Evolutionary conservation across 495 filamentous ascomycete genomes (phyloP), one percentile per base, ranked within the genome.

Genomic region (Hypoxylon fragiforme): DNA sequence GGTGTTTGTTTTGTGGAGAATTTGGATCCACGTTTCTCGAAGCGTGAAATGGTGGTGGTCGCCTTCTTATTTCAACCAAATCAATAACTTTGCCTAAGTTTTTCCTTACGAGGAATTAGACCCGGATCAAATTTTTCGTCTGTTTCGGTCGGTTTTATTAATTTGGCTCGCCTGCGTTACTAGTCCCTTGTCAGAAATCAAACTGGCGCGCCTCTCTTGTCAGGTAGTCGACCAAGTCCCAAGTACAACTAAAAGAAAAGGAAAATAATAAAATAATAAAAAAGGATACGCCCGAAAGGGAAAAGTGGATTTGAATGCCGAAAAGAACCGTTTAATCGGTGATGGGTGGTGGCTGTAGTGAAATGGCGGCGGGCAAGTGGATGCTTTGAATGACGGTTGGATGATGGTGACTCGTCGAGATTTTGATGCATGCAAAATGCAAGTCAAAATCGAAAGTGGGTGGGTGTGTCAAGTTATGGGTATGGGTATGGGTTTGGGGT

Each of bases 351-450:
- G 52, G 66, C 45, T 60, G 43, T 60, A 65, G 48, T 58, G 60
- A 62, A 66, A 65, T 77, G 75, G 76, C 73, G 68, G 62, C 72
- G 69, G 73, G 68, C 65, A 66, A 69, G 74, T 77, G 77, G 78
- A 77, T 74, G 73, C 65, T 57, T 12, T 42, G 46, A 44, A 55
- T 60, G 65, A 68, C 52, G 59, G 31, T 55, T 36, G 50, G 55
- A 68, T 68, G 62, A 68, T 59, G 65, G 59, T 61, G 60, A 63
- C 55, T 65, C 62, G 62, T 68, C 58, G 62, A 65, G 65, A 65
- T 61, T 50, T 50, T 63, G 62, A 57, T 68, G 65, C 65, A 68
- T 63, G 65, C 59, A 65, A 59, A 63, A 49, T 65, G 65, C 65
- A 65, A 68, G 65, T 68, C 62, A 68, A 67, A 55, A 42, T 57